Evolutionary conservation across 2,329 filamentous ascomycete genomes (phyloP).

Genomic region (Hypoxylon sp.): DNA sequence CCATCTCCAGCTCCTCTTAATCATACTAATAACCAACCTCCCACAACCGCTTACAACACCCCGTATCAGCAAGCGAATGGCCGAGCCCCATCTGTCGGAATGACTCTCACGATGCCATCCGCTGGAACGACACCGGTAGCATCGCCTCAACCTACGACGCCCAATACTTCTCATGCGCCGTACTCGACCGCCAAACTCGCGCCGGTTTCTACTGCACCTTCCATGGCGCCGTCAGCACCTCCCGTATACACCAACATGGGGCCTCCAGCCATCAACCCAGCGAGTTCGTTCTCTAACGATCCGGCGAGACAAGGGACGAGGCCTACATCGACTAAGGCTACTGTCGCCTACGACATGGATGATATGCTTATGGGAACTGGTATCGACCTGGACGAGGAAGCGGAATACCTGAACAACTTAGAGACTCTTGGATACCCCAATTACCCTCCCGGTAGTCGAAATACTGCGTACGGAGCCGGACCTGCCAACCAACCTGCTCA

Average conservation of each 20-base stretch:
- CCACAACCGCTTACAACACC: constrained; percentile 56
- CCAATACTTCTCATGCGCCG: constrained; percentile 45
- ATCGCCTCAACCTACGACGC: constrained; percentile 45
- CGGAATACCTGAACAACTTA: constrained; percentile 81
- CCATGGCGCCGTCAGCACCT: constrained; percentile 30
- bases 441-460: constrained; percentile 68
- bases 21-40: constrained; percentile 38
- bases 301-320: constrained; percentile 69
- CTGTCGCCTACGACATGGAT: constrained; percentile 78
- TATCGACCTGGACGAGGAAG: constrained; percentile 88
- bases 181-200: constrained; percentile 53
- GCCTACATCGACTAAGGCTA: constrained; percentile 68
- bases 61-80: constrained; percentile 48
- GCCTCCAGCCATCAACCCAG: constrained; percentile 49
- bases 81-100: constrained; percentile 41
- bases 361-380: constrained; percentile 88
- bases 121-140: constrained; percentile 39
- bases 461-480: constrained; percentile 75
- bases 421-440: constrained; percentile 69
- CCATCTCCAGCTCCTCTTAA: constrained; percentile 54
- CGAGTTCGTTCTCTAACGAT: constrained; percentile 50
- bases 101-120: constrained; percentile 46
- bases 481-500: constrained; percentile 74
- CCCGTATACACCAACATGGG: constrained; percentile 54
- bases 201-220: constrained; percentile 39